phyloP scores from a whole-genome alignment of 1,139 yeast genomes.

The Scheffersomyces insectosa region DNA sequence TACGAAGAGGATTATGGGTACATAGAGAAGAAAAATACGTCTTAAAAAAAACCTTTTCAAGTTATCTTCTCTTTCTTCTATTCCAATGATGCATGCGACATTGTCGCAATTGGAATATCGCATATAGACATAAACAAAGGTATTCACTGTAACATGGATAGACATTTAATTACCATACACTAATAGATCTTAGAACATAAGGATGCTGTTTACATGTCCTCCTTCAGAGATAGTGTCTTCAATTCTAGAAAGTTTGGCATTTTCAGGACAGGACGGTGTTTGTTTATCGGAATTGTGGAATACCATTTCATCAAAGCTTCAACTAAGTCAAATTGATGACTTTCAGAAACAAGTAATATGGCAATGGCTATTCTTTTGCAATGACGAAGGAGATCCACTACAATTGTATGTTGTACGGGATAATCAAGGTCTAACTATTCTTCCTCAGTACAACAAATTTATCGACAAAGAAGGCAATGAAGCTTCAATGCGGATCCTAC shows the following conservation, averaged over 20 bases:
- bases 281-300: constrained; percentile 34
- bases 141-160: background rate
- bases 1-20: background rate
- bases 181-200: background rate
- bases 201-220: constrained; percentile 21
- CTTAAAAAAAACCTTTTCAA: background rate
- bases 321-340: constrained; percentile 23
- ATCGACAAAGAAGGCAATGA: constrained; percentile 15
- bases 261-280: constrained; percentile 38
- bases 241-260: constrained; percentile 32
- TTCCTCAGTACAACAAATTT: constrained; percentile 23
- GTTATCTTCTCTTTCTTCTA: background rate
- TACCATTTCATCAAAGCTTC: constrained; percentile 19
- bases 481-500: constrained; percentile 24
- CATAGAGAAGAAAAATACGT: constrained; percentile 1
- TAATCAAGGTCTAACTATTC: constrained; percentile 15
- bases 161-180: no score
- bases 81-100: constrained; percentile 4
- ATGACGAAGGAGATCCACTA: constrained; percentile 14
- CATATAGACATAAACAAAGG: constrained; percentile 1
- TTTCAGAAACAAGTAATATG: constrained; percentile 41
- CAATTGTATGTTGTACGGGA: constrained; percentile 20
- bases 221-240: constrained; percentile 27
- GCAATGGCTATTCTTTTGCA: constrained; percentile 40
- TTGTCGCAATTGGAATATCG: constrained; percentile 4